A percentile compares a stretch with the other conserved stretches of the same genome.
Evolutionary conservation across 1,284 basidiomycete genomes (phyloP).

Genomic region (Meripilus lineatus): DNA sequence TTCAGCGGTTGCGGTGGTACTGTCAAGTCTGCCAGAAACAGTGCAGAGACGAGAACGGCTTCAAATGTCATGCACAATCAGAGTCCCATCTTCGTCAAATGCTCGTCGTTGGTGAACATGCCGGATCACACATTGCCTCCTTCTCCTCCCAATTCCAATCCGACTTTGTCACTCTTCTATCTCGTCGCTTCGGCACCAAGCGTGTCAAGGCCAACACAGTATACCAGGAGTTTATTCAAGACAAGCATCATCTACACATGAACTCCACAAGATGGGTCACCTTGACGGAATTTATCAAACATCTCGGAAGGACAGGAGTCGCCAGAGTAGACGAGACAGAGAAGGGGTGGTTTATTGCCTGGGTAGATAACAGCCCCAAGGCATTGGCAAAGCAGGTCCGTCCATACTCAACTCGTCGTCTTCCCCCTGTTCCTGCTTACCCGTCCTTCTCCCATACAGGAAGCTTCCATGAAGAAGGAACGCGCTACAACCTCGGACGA

Average conservation of each 20-base stretch:
- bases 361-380: slow-evolving; percentile 95
- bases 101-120: slow-evolving; percentile 91
- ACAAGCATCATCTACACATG: slow-evolving; percentile 96
- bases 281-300: slow-evolving; percentile 89
- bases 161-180: slow-evolving; percentile 88
- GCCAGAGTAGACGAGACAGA: slow-evolving; percentile 96
- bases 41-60: slow-evolving; percentile 95
- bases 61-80: slow-evolving; percentile 86
- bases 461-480: slow-evolving; percentile 90
- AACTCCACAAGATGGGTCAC: slow-evolving; percentile 98
- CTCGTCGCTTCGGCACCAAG: slow-evolving; percentile 89
- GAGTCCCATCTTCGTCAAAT: slow-evolving; percentile 94
- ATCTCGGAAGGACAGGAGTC: slow-evolving; percentile 85
- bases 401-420: slow-evolving; percentile 11
- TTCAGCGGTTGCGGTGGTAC: slow-evolving; percentile 92
- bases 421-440: background rate
- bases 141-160: slow-evolving; percentile 90
- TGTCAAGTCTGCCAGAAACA: slow-evolving; percentile 97
- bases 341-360: slow-evolving; percentile 95
- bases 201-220: slow-evolving; percentile 93
- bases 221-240: slow-evolving; percentile 97
- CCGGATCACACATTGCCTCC: slow-evolving; percentile 86
- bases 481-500: slow-evolving; percentile 90
- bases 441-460: slow-evolving; percentile 44
- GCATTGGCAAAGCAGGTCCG: slow-evolving; percentile 85